Evolutionary conservation across 2,329 filamentous ascomycete species (phyloP), one percentile per base, ranked within the genome.

Genomic region (Aspergillus sp.): DNA sequence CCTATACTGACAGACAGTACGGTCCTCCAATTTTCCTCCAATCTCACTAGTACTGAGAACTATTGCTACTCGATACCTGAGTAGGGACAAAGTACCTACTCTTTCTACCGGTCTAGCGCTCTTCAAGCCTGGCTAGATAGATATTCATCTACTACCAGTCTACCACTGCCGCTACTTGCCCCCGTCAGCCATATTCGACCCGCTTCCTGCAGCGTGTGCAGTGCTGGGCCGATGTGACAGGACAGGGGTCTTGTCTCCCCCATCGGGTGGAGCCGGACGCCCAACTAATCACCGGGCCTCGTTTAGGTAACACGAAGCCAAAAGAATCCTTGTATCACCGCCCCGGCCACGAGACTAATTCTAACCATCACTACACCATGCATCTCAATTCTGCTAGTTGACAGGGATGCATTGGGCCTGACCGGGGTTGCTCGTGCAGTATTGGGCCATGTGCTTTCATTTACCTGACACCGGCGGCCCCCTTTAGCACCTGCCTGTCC

Each of bases 361-460:
- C 32, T 36, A 11, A 10, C 32, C 32, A 13, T 36, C 32, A 36
- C 32, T 5, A 17, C 25, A 32, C 25, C 19, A 51, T 30, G 25
- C 25, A 13, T 13, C 48, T 51, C 32, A 36, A 30, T 30, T 19
- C n/a, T 42, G 39, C n/a, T 42, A 10, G 17, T 8, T 8, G 39
- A 42, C 39, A 42, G 39, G 39, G 39, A 19, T 17, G 17, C n/a
- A 42, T 17, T 19, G 8, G 17, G 39, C 38, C 39, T 11, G 32
- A 15, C 51, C 38, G 39, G 52, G 52, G 52, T 54, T 42, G 23
- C 52, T 54, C 39, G 52, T 54, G 52, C 52, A 32, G 39, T 23
- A 47, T 55, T 55, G 39, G 53, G 53, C 53, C 53, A 55, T 55
- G 53, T 55, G 41, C 53, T 32, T 47, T 47, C 53, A 55, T 55